Conservation (phyloP, 306 rosid genomes). For the Rosa persica region DNA sequence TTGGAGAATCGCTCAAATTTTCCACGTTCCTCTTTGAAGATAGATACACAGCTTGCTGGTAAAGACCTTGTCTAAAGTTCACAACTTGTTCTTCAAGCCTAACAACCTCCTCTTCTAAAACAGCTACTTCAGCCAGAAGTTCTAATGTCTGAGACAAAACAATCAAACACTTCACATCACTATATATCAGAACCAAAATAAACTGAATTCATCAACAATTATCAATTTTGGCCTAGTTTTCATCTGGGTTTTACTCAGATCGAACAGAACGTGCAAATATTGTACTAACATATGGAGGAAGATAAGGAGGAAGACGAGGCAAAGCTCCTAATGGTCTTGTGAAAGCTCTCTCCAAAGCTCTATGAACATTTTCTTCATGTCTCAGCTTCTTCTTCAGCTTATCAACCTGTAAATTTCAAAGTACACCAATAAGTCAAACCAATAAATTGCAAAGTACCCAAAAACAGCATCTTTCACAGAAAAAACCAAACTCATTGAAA, state of each 20-base stretch:
- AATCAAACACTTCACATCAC: conserved; percentile 10
- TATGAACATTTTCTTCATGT: conserved; percentile 93
- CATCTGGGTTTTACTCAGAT: not conserved
- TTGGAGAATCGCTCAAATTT: conserved; percentile 32
- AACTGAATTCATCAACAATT: not conserved
- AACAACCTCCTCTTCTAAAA: conserved; percentile 87
- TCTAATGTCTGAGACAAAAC: conserved; percentile 63
- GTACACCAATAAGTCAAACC: conserved; percentile 15
- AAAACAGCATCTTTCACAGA: not conserved
- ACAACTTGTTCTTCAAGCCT: conserved; percentile 80
- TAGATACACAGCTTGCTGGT: conserved; percentile 77
- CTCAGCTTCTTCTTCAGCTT: conserved; percentile 92
- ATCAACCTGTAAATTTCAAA: conserved; percentile 58
- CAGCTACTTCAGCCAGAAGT: conserved; percentile 95
- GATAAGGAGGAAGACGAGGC: conserved; percentile 98
- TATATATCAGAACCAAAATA: not conserved
- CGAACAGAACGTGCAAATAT: not conserved
- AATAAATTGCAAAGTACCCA: not conserved
- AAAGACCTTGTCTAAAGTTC: conserved; percentile 76
- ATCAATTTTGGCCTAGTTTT: not conserved
- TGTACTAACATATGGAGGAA: conserved; percentile 74
- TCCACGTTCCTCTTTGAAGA: conserved; percentile 65
- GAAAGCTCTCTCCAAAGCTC: conserved; percentile 90
- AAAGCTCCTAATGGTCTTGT: conserved; percentile 89
- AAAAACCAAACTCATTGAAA: conserved; percentile 4